Base-by-base conservation (phyloP, 768 basidiomycete genomes). In the Coprinellus micaceus region DNA sequence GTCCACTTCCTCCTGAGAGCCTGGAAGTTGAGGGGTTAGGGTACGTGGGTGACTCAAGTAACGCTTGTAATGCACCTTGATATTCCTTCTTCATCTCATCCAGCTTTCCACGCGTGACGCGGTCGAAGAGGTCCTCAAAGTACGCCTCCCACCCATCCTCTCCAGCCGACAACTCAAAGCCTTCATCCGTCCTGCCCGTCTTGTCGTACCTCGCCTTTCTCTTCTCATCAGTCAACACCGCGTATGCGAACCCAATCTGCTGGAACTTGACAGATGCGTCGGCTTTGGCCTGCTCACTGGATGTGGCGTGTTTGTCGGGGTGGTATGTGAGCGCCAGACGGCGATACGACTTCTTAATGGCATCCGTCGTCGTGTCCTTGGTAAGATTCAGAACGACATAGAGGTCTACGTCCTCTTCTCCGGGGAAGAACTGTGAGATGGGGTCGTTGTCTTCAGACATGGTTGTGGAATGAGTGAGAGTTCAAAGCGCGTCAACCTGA, bases 101-200 rank as follows among this genome's bases (percentile, higher is more conserved):
- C 53, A 99, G 76, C 68, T 85, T 89, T 58, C 83, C 86, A 59
- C 86, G 82, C 54, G 94, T 95, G 24, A 96, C 89, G 53, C 85
- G 80, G 58, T 95, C 89, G 61, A 94, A 97, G 61, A 97, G 72
- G 55, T 86, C 86, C 67, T 88, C 89, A 63, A 98, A 99, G 72
- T 99, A 99, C 5, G 89, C 83, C 65, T 94, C 92, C 97, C 97
- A 99, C 1, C 93, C 91, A 58, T 86, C 89, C 57, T 89, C 91
- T 10, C 84, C 91, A 5, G 82, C 81, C 22, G 75, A 84, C 39
- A 89, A 67, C 48, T 86, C 85, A 43, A 88, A 79, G 10, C 81
- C 82, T 63, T 98, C 94, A 60, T 86, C 84, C 9, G 94, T 97
- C 61, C 82, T 82, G 17, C 97, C 97, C 0, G 89, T 96, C 53